Percentiles rank a stretch among this genome's conserved stretches.
Conservation (phyloP, 768 basidiomycete genomes). For the Suillus bovinus region DNA sequence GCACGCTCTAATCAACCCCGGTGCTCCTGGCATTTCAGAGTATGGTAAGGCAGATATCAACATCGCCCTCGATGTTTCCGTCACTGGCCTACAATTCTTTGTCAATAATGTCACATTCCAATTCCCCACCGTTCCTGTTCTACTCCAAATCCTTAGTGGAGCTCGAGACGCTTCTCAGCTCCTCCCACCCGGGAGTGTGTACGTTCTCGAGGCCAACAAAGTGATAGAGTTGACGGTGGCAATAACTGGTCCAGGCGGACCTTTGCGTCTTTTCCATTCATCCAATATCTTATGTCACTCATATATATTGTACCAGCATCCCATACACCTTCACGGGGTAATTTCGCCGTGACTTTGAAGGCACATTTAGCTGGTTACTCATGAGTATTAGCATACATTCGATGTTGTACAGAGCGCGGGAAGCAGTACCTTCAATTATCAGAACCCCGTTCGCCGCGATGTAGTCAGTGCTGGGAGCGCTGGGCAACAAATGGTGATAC, state of each 20-base stretch:
- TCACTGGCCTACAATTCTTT: constrained; percentile 9
- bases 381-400: constrained; percentile 40
- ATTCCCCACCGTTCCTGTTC: constrained; percentile 40
- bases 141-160: constrained; percentile 47
- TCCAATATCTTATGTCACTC: neutral
- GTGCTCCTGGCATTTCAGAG: constrained; percentile 39
- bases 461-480: constrained; percentile 28
- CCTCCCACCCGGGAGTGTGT: constrained; percentile 27
- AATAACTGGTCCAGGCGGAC: constrained; percentile 10
- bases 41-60: constrained; percentile 43
- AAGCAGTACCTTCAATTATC: constrained; percentile 29
- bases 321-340: constrained; percentile 47
- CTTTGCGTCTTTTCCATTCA: neutral
- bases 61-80: constrained; percentile 23
- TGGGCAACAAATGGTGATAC: constrained; percentile 45
- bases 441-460: constrained; percentile 40
- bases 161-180: constrained; percentile 29
- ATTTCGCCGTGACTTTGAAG: constrained; percentile 6
- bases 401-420: constrained; percentile 45
- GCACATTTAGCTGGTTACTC: neutral
- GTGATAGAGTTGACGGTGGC: constrained; percentile 24
- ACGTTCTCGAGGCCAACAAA: constrained; percentile 24
- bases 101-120: constrained; percentile 18
- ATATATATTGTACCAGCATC: constrained; percentile 30
- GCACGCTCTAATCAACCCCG: constrained; percentile 25